Base-by-base conservation (phyloP, 768 basidiomycete species). In the Suillus subluteus region DNA sequence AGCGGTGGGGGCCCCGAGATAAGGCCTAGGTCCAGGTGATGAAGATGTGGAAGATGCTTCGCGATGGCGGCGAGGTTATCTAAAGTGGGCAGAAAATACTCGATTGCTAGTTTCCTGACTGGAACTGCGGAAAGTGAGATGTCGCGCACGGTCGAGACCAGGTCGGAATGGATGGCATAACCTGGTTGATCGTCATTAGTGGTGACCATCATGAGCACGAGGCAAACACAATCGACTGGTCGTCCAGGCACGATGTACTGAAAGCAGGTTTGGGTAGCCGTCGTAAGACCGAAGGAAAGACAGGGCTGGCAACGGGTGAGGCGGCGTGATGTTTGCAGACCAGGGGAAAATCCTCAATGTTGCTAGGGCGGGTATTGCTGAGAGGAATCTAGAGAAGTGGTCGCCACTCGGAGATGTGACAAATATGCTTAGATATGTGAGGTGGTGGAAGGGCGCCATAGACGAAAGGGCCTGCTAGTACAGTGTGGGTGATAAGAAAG, bases 221-320 rank as follows among this genome's bases (percentile, higher is more conserved):
- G 59, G 4, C 59, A 30, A 30, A 61, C 41, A 2, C 41, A 30
- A 61, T 61, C 59, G 26, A 61, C 26, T 11, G 59, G 41, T 43
- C 59, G 41, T 32, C 59, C 59, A 61, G 59, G 59, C 6, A 61
- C 41, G 12, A 61, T 61, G 30, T 61, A 26, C 1, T n/a, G 59
- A 43, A 61, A 61, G 41, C 1, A 61, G 26, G 41, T 61, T 30
- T 21, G 59, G 59, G 41, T 43, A 61, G 30, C 59, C 59, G 0
- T 61, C 26, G 12, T 61, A 61, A 30, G 41, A 61, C 41, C 26
- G 59, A 61, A 61, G 43, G 41, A 30, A 61, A 61, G 59, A 43
- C 26, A 61, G 41, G 41, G 59, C 41, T 43, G 59, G 59, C 26
- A 61, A 61, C 18, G 59, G 41, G 5, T 32, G 41, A 1, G 11